These are phyloP conservation scores for Arabis alpina DNA, from an alignment of 345 rosid species.

Conservation along the genomic window DNA sequence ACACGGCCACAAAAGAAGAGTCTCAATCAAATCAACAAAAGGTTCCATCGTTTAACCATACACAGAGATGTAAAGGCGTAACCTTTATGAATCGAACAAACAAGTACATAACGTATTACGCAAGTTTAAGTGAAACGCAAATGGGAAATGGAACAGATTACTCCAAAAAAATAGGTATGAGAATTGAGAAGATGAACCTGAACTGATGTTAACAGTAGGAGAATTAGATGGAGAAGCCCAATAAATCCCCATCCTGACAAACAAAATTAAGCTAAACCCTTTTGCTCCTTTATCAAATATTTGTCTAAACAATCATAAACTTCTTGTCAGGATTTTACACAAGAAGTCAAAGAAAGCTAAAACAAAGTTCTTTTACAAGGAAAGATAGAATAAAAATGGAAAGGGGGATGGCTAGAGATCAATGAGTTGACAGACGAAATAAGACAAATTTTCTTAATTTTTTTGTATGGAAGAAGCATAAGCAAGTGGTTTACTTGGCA, in stretches of 20 bases:
- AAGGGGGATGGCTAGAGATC: neutral
- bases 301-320: neutral
- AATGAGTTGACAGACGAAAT: too few relatives aligned
- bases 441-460: too few relatives aligned
- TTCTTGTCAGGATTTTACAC: neutral
- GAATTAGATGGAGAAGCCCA: conserved; percentile 57
- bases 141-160: conserved; percentile 24
- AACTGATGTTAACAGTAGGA: conserved; percentile 58
- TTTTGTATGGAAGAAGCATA: too few relatives aligned
- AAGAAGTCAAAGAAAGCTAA: conserved; percentile 21
- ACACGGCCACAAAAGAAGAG: neutral
- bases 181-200: conserved; percentile 48
- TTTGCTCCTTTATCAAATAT: neutral
- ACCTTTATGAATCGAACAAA: conserved; percentile 27
- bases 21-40: conserved; percentile 15
- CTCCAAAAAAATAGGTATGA: neutral
- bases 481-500: too few relatives aligned
- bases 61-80: conserved; percentile 4
- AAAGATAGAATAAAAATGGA: neutral
- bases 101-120: neutral
- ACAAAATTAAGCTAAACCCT: conserved; percentile 12
- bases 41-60: neutral
- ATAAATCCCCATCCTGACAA: conserved; percentile 62
- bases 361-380: conserved; percentile 39
- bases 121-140: conserved; percentile 27